Evolutionary conservation across 2,329 filamentous ascomycete species (phyloP).

Genomic region (Dactylellina sp.): DNA sequence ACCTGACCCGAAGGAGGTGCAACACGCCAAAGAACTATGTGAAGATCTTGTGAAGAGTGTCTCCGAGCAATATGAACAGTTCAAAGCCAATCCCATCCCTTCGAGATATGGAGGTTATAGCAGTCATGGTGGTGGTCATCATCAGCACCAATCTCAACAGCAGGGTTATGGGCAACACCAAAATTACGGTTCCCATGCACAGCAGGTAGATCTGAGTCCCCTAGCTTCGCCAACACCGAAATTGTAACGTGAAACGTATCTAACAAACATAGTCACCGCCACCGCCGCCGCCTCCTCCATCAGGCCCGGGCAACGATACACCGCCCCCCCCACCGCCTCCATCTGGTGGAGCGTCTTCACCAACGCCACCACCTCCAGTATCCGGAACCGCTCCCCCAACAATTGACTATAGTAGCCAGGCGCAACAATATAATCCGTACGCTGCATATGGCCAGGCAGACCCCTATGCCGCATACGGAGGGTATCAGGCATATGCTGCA

Average conservation of each 20-base stretch:
- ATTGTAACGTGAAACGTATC: not conserved
- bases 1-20: slow-evolving; percentile 86
- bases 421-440: slow-evolving; percentile 50
- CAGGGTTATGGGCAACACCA: slow-evolving; percentile 64
- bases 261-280: slow-evolving; percentile 59
- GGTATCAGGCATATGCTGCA: slow-evolving; percentile 78
- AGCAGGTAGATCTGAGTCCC: slow-evolving; percentile 26
- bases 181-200: slow-evolving; percentile 63
- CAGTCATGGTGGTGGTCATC: slow-evolving; percentile 65
- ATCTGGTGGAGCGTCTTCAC: slow-evolving; percentile 59
- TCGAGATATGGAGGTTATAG: slow-evolving; percentile 72
- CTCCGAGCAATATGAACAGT: slow-evolving; percentile 87
- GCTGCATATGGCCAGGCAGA: slow-evolving; percentile 74
- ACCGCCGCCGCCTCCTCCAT: slow-evolving; percentile 59
- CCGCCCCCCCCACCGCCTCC: slow-evolving; percentile 61
- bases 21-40: slow-evolving; percentile 87
- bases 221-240: not conserved
- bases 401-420: slow-evolving; percentile 78
- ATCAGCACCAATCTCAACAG: slow-evolving; percentile 62
- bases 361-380: slow-evolving; percentile 64
- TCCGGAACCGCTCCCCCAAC: slow-evolving; percentile 66
- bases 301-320: slow-evolving; percentile 61
- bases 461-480: slow-evolving; percentile 90
- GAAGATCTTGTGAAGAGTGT: slow-evolving; percentile 88
- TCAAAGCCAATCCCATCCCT: slow-evolving; percentile 81